Evolutionary conservation across 805 yeast species (phyloP).

Genomic region (Starmerella vitae): DNA sequence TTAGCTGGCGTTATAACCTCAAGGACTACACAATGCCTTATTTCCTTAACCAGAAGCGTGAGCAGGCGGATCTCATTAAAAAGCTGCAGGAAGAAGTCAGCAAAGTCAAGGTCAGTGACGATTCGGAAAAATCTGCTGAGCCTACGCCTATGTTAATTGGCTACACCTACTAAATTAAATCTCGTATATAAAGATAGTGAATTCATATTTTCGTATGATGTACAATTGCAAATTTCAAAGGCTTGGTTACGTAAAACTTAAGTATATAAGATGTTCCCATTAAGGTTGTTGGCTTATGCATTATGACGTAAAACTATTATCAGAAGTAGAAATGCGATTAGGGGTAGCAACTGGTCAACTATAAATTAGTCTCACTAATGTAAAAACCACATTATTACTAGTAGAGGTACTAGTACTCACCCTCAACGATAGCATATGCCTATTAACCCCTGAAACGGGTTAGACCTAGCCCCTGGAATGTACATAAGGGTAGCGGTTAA

Average conservation of each 20-base stretch:
- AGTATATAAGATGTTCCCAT: neutral
- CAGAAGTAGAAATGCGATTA: no score
- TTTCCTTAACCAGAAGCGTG: constrained; percentile 69
- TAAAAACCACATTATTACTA: no score
- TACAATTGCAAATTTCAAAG: neutral
- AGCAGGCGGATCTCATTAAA: constrained; percentile 55
- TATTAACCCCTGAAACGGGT: no score
- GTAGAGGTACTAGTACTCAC: no score
- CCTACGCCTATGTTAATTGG: constrained; percentile 56
- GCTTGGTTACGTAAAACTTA: neutral
- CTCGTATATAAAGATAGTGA: no score
- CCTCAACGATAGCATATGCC: no score
- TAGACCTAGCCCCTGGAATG: neutral
- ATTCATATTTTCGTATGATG: neutral
- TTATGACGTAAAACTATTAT: no score
- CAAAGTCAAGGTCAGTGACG: constrained; percentile 43
- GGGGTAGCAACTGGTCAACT: no score
- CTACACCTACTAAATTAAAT: constrained; percentile 20
- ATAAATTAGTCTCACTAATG: no score
- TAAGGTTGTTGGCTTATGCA: no score
- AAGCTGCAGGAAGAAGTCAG: constrained; percentile 57
- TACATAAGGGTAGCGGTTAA: neutral
- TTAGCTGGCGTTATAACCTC: constrained; percentile 81
- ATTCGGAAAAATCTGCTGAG: constrained; percentile 40
- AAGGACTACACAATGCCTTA: constrained; percentile 83